Evolutionary conservation across 225 moss, liverwort and hornwort species (phyloP).

Genomic region (Antitrichia curtipendula): DNA sequence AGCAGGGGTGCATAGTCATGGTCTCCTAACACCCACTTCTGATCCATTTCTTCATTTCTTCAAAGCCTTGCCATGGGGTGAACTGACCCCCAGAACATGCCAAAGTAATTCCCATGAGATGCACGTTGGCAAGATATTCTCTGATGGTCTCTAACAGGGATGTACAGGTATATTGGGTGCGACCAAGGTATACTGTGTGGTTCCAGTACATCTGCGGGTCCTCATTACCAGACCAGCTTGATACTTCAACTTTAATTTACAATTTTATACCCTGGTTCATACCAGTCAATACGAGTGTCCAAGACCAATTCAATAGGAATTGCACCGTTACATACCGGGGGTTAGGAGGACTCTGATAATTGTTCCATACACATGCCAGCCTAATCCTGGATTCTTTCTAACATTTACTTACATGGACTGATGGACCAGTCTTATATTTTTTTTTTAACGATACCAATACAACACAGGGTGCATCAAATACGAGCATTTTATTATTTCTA

Average conservation of each 20-base stretch:
- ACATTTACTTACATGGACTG: too few relatives aligned
- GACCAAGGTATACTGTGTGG: too few relatives aligned
- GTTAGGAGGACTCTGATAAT: too few relatives aligned
- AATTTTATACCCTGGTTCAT: neutral
- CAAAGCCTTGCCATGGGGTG: constrained; percentile 52
- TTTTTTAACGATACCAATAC: too few relatives aligned
- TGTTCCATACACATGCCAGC: too few relatives aligned
- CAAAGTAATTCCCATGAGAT: neutral
- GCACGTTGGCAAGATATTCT: neutral
- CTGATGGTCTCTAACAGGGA: neutral
- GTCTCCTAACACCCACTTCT: constrained; percentile 62
- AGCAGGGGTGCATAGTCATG: constrained; percentile 49
- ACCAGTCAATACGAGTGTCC: neutral
- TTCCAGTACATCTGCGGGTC: neutral
- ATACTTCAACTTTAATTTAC: neutral
- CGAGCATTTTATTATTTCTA: too few relatives aligned
- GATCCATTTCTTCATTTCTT: constrained; percentile 67
- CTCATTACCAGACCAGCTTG: neutral
- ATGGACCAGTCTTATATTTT: too few relatives aligned
- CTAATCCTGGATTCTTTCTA: too few relatives aligned
- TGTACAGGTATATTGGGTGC: neutral
- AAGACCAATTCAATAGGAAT: neutral
- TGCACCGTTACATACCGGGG: neutral
- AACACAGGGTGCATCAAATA: too few relatives aligned
- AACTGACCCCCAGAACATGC: constrained; percentile 24